Evolutionary conservation across 2,329 filamentous ascomycete species (phyloP).

Genomic region (Verticillium tricorpus): DNA sequence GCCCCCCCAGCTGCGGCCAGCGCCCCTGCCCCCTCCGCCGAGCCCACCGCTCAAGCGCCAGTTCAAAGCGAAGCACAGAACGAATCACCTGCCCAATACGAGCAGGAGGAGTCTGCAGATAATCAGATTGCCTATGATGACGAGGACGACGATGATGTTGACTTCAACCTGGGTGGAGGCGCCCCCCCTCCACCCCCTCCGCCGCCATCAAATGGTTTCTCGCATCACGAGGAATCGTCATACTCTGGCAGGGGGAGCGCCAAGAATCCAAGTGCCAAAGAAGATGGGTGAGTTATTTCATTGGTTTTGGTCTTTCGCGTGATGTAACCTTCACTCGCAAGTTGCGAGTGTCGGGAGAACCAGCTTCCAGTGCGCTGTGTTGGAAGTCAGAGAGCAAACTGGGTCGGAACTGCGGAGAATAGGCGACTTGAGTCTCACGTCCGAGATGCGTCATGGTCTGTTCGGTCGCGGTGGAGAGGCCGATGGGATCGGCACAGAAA

Average conservation of each 20-base stretch:
- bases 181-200: conserved; percentile 1
- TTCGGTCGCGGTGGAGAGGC: not conserved
- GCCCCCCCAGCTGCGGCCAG: conserved; percentile 18
- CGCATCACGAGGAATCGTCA: conserved; percentile 24
- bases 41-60: conserved; percentile 24
- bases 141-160: conserved; percentile 53
- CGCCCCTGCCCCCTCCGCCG: conserved; percentile 26
- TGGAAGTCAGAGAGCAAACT: not conserved
- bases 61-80: conserved; percentile 25
- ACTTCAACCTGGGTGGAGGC: conserved; percentile 47
- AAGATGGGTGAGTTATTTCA: conserved; percentile 71
- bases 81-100: conserved; percentile 20
- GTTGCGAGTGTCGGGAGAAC: not conserved
- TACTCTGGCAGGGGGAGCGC: conserved; percentile 21
- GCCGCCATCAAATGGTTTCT: conserved; percentile 7
- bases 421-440: not conserved
- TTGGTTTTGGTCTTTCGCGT: conserved; percentile 15
- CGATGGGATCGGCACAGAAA: not conserved
- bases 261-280: conserved; percentile 69
- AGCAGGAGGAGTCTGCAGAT: conserved; percentile 24
- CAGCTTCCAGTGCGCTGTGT: not conserved
- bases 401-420: not conserved
- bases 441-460: not conserved
- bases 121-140: conserved; percentile 27
- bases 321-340: conserved; percentile 1